Conservation (phyloP, 768 basidiomycete genomes). For the Suillus lakei region DNA sequence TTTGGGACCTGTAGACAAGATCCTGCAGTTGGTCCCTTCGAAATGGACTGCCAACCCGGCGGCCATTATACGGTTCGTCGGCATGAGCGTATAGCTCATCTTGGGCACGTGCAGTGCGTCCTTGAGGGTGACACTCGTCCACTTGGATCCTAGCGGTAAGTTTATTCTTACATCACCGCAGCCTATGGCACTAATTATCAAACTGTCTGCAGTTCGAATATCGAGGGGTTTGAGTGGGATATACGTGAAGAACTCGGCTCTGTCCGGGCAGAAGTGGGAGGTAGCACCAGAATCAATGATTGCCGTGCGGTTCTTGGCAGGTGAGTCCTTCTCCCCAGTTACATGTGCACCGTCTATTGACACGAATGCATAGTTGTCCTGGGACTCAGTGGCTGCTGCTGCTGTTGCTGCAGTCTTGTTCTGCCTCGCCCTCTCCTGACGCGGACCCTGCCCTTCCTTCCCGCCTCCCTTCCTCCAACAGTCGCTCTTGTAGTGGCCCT, state of each 20-base stretch:
- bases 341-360: neutral
- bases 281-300: slow-evolving; percentile 6
- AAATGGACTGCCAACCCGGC: neutral
- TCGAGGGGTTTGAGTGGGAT: neutral
- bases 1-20: neutral
- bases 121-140: neutral
- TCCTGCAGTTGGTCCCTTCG: neutral
- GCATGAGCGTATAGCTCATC: slow-evolving; percentile 2
- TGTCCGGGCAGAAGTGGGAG: slow-evolving; percentile 7
- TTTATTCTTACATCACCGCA: neutral
- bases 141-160: neutral
- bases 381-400: neutral
- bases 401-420: neutral
- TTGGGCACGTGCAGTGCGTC: neutral
- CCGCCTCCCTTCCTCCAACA: slow-evolving; percentile 6
- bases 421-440: neutral
- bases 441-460: slow-evolving; percentile 10
- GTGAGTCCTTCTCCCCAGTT: neutral
- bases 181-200: neutral
- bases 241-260: neutral
- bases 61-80: neutral
- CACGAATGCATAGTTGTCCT: slow-evolving; percentile 3
- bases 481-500: neutral
- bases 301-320: neutral
- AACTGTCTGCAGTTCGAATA: slow-evolving; percentile 2